phyloP scores from a whole-genome alignment of 805 yeast genomes.

The Monosporozyma siamensis region DNA sequence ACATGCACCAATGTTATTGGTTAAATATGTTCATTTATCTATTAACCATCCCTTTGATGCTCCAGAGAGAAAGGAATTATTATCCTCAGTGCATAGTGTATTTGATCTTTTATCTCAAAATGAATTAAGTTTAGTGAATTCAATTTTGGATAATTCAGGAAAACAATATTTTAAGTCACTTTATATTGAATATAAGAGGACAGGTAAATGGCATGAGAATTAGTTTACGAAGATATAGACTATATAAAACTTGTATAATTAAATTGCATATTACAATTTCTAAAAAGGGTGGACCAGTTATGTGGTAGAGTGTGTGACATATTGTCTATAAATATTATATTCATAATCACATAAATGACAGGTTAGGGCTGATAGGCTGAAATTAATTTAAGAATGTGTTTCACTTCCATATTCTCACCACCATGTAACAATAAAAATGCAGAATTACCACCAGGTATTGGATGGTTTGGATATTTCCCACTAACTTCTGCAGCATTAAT shows the following conservation, averaged over 20 bases:
- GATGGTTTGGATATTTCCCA: too few species aligned
- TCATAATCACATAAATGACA: too few species aligned
- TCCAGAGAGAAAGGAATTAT: constrained; percentile 39
- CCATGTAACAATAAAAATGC: too few species aligned
- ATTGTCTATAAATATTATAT: too few species aligned
- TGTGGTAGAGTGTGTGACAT: too few species aligned
- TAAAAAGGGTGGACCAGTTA: too few species aligned
- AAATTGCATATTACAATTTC: neutral
- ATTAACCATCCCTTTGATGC: constrained; percentile 41
- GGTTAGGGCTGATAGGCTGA: too few species aligned
- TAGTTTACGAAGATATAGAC: constrained; percentile 14
- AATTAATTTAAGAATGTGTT: too few species aligned
- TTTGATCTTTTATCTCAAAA: constrained; percentile 60
- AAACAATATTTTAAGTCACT: constrained; percentile 56
- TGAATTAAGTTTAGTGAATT: constrained; percentile 55
- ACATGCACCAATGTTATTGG: constrained; percentile 49
- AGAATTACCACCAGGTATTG: too few species aligned
- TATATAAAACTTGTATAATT: neutral
- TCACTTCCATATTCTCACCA: too few species aligned
- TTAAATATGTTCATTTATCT: constrained; percentile 48
- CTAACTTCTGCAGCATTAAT: too few species aligned
- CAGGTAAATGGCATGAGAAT: constrained; percentile 74
- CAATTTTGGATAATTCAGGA: constrained; percentile 60
- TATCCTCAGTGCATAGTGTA: constrained; percentile 48
- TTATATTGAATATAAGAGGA: constrained; percentile 62